phyloP scores from a whole-genome alignment of 2,329 filamentous ascomycete genomes.

The Neopestalotiopsis clavispora region DNA sequence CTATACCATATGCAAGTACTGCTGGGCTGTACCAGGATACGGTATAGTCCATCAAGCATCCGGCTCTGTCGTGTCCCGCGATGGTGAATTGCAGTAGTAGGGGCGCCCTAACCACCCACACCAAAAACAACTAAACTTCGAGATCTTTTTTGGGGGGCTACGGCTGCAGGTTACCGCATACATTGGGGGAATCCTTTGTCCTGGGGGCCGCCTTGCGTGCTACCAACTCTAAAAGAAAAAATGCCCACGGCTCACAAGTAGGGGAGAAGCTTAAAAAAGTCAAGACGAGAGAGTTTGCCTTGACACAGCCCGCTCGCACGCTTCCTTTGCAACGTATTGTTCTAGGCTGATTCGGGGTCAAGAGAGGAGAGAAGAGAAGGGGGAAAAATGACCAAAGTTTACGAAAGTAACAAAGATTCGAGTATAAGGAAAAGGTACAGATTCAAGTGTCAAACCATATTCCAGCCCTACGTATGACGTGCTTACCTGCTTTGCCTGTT shows the following conservation, averaged over 20 bases:
- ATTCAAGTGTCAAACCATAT: background rate
- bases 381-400: background rate
- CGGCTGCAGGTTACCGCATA: background rate
- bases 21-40: background rate
- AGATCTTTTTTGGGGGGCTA: background rate
- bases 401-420: background rate
- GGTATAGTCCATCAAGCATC: background rate
- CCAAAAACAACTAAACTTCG: background rate
- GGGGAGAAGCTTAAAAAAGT: background rate
- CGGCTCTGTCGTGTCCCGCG: too few relatives aligned
- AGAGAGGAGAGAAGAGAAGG: background rate
- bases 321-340: background rate
- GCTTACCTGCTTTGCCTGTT: background rate
- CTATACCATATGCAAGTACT: background rate
- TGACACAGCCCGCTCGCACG: background rate
- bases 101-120: background rate
- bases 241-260: too few relatives aligned
- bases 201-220: too few relatives aligned
- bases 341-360: background rate
- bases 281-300: background rate
- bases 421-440: too few relatives aligned
- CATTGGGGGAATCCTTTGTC: background rate
- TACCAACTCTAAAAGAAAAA: too few relatives aligned
- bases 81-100: too few relatives aligned
- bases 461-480: background rate